Evolutionary conservation across 129 eudicot species (phyloP).

Genomic region (Centaurea solstitialis): DNA sequence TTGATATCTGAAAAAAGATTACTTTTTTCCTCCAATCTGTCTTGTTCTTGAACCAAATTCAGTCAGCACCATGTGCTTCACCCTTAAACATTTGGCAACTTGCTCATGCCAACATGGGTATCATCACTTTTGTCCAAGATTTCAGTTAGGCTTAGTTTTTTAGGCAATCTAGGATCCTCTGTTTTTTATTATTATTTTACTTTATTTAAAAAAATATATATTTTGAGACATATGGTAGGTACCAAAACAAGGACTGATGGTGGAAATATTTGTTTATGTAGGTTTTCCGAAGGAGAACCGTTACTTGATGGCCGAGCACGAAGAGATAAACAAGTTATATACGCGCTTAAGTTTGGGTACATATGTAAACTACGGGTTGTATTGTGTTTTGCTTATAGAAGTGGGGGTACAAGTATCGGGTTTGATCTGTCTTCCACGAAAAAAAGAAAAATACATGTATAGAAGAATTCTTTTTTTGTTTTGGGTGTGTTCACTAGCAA

Average conservation of each 20-base stretch:
- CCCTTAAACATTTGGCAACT: slow-evolving; percentile 34
- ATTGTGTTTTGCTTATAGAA: slow-evolving; percentile 24
- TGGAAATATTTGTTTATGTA: slow-evolving; percentile 17
- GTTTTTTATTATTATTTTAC: not conserved
- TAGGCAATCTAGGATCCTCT: slow-evolving; percentile 35
- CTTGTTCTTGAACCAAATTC: slow-evolving; percentile 24
- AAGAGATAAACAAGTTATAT: slow-evolving; percentile 23
- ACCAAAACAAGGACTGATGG: not conserved
- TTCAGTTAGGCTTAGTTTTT: slow-evolving; percentile 33
- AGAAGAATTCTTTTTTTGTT: slow-evolving; percentile 9
- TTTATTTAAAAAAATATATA: not conserved
- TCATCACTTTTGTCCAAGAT: slow-evolving; percentile 42
- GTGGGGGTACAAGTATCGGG: slow-evolving; percentile 41
- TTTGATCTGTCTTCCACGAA: slow-evolving; percentile 39
- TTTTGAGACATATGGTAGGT: slow-evolving; percentile 26
- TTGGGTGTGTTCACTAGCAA: slow-evolving; percentile 4
- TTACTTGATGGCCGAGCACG: slow-evolving; percentile 34
- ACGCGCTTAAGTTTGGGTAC: slow-evolving; percentile 25
- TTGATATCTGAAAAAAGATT: slow-evolving; percentile 30
- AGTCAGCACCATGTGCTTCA: slow-evolving; percentile 41
- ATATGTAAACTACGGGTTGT: slow-evolving; percentile 30
- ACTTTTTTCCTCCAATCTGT: slow-evolving; percentile 33
- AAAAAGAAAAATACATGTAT: slow-evolving; percentile 28
- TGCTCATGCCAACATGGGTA: slow-evolving; percentile 40
- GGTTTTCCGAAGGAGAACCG: slow-evolving; percentile 65